A percentile compares a stretch with the other conserved stretches of the same genome.
Evolutionary conservation across 192 early-diverging fungal species (phyloP).

Genomic region (Lunasporangiospora selenospora): DNA sequence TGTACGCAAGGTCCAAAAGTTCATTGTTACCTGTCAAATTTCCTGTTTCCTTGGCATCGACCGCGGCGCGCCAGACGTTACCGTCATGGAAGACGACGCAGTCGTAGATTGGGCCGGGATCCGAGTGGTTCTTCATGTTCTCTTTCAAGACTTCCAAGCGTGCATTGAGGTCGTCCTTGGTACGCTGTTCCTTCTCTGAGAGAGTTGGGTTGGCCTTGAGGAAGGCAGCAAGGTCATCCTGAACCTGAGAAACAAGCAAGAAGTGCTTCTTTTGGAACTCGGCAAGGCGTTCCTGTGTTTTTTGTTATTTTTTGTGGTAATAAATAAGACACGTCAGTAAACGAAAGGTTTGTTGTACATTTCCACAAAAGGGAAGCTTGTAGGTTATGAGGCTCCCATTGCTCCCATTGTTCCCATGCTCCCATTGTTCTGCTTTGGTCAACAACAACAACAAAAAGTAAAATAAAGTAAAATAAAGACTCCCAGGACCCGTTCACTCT

Average conservation of each 20-base stretch:
- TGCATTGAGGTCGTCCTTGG: slow-evolving; percentile 65
- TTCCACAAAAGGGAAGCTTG: neutral
- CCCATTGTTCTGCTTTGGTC: no score
- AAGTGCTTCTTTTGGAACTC: slow-evolving; percentile 59
- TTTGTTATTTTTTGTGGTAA: no score
- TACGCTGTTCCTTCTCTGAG: slow-evolving; percentile 48
- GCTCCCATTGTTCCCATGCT: no score
- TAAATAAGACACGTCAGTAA: neutral
- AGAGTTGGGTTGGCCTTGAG: slow-evolving; percentile 49
- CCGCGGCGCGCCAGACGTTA: slow-evolving; percentile 80
- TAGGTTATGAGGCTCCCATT: no score
- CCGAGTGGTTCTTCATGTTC: slow-evolving; percentile 66
- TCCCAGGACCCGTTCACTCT: no score
- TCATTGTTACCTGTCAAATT: slow-evolving; percentile 66
- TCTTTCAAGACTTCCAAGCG: slow-evolving; percentile 71
- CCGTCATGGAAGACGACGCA: slow-evolving; percentile 92
- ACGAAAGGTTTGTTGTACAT: neutral
- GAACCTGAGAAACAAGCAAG: slow-evolving; percentile 48
- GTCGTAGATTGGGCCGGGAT: slow-evolving; percentile 82
- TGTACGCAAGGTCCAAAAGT: no score
- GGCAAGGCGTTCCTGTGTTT: slow-evolving; percentile 55
- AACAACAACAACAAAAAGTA: slow-evolving; percentile 1
- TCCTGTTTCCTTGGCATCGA: slow-evolving; percentile 80
- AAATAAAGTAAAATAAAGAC: neutral
- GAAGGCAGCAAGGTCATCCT: slow-evolving; percentile 55